Percentiles rank a stretch among this genome's conserved stretches.
Evolutionary conservation across 805 yeast species (phyloP).

Genomic region (Saturnispora sekii): DNA sequence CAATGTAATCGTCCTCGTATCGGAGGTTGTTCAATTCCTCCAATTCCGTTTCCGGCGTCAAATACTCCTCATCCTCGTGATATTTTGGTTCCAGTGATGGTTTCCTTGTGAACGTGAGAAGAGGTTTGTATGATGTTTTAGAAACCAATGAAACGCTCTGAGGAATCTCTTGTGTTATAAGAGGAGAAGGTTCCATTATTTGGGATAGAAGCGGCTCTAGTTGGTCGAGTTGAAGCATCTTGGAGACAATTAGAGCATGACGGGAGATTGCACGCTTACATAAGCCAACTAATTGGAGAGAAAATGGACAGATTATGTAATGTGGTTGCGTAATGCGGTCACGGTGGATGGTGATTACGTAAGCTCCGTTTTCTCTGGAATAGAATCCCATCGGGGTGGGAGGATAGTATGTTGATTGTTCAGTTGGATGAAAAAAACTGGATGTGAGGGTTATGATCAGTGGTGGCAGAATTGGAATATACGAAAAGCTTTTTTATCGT

Average conservation of each 20-base stretch:
- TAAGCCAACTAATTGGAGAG: no score
- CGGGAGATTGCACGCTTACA: no score
- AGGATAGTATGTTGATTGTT: no score
- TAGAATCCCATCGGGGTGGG: no score
- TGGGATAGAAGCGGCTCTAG: slow-evolving; percentile 21
- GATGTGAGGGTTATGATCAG: no score
- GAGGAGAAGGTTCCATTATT: slow-evolving; percentile 20
- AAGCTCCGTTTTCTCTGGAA: no score
- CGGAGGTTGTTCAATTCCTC: slow-evolving; percentile 12
- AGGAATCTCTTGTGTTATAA: slow-evolving; percentile 20
- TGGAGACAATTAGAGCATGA: background rate
- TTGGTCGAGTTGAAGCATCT: slow-evolving; percentile 24
- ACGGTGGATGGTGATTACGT: no score
- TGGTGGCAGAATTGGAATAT: no score
- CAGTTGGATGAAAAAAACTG: no score
- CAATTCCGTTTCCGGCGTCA: background rate
- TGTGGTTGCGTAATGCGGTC: no score
- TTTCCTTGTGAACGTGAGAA: slow-evolving; percentile 21
- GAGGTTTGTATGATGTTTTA: slow-evolving; percentile 19
- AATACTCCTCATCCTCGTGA: background rate
- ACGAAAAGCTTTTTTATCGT: no score
- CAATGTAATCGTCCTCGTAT: slow-evolving; percentile 20
- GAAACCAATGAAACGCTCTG: slow-evolving; percentile 25
- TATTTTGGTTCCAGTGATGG: background rate
- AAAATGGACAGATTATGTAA: no score